These are phyloP conservation scores for Pleomassaria siparia DNA, from an alignment of 2,329 filamentous ascomycete genomes.

Conservation along the genomic window DNA sequence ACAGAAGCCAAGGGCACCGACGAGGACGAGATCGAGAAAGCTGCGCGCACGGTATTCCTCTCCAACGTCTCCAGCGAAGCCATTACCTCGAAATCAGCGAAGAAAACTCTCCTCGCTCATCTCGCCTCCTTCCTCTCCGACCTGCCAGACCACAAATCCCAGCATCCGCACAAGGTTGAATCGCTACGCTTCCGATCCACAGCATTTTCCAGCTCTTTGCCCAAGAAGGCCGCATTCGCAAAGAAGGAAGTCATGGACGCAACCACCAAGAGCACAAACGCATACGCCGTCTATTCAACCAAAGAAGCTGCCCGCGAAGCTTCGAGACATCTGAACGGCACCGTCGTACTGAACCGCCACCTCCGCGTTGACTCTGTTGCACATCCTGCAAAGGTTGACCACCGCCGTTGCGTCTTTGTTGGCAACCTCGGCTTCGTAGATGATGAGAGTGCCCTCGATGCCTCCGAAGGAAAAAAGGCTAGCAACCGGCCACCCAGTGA, in stretches of 20 bases:
- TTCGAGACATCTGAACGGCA: constrained; percentile 77
- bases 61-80: constrained; percentile 85
- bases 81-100: constrained; percentile 78
- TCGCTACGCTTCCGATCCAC: constrained; percentile 94
- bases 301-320: constrained; percentile 74
- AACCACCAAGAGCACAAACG: constrained; percentile 91
- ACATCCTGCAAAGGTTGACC: constrained; percentile 78
- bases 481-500: constrained; percentile 74
- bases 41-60: constrained; percentile 86
- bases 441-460: constrained; percentile 72
- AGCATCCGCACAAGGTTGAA: constrained; percentile 75
- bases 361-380: constrained; percentile 88
- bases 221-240: constrained; percentile 92
- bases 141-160: constrained; percentile 48
- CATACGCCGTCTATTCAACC: constrained; percentile 87
- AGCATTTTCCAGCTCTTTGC: constrained; percentile 77
- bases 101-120: constrained; percentile 75
- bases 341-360: constrained; percentile 80
- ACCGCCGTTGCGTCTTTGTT: constrained; percentile 91
- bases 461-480: constrained; percentile 66
- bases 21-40: constrained; percentile 73
- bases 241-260: constrained; percentile 87
- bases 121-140: constrained; percentile 71
- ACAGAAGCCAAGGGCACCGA: constrained; percentile 41
- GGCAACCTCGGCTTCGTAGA: constrained; percentile 96